Base-by-base conservation (phyloP, 768 basidiomycete genomes). In the Russula lepida region DNA sequence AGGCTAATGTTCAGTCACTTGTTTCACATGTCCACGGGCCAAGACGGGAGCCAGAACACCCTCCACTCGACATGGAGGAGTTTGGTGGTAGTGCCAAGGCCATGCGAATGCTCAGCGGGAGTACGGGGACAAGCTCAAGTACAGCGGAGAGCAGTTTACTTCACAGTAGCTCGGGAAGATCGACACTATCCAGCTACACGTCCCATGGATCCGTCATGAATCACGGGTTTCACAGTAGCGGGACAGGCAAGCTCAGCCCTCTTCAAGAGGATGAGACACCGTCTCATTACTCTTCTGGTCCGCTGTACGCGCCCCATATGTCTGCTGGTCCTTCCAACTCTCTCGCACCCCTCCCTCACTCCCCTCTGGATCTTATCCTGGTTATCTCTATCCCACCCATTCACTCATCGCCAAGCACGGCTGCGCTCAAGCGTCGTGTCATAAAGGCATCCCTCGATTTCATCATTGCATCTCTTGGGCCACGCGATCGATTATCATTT, bases 401-500 rank as follows among this genome's bases (percentile, higher is more conserved):
- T 0, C 78, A 75, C 48, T 80, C 88, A 33, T 78, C 81, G 23
- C 87, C 85, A 8, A 87, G 88, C 67, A 90, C 91, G 6, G 87
- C 91, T 4, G 82, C 84, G 58, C 82, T 98, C 66, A 98, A 98
- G 73, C 69, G 89, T 52, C 88, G 92, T 44, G 89, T 98, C 27
- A 89, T 99, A 76, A 87, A 86, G 69, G 80, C 86, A 9, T 88
- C 94, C 0, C 78, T 99, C 39, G 89, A 94, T 68, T 98, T 98
- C 71, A 72, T 92, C 54, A 74, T 97, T 46, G 84, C 86, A 15
- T 85, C 88, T 9, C 72, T 97, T 57, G 84, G 87, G 5, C 75
- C 78, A 19, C 84, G 80, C 68, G 97, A 98, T 69, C 82, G 97
- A 4, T 69, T 99, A 61, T 90, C 90, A 65, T 69, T 98, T 66